A percentile compares a stretch with the other conserved stretches of the same genome.
Conservation (phyloP, 2,329 filamentous ascomycete species). For the Trichoderma sp. region DNA sequence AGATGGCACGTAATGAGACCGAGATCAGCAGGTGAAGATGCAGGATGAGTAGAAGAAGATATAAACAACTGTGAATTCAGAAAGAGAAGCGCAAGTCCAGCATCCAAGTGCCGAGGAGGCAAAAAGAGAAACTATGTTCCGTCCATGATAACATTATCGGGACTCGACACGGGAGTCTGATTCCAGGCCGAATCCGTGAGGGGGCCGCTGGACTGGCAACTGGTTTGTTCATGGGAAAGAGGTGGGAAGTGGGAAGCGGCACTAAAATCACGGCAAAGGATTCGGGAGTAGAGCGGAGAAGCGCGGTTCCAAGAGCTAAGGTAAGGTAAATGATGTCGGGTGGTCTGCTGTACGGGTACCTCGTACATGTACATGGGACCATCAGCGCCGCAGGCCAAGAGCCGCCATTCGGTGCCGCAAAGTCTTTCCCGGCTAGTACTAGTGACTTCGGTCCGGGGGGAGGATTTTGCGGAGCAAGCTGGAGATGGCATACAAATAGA, state of each 20-base stretch:
- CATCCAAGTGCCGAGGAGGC: neutral
- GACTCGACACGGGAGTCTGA: neutral
- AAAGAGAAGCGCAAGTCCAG: neutral
- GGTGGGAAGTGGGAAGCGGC: neutral
- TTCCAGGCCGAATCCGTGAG: neutral
- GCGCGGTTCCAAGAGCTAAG: neutral
- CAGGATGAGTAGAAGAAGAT: neutral
- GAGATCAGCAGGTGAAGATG: neutral
- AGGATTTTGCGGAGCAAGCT: neutral
- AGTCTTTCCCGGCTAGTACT: neutral
- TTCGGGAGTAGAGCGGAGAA: constrained; percentile 14
- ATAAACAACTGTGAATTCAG: neutral
- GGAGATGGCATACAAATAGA: neutral
- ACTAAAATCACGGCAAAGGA: constrained; percentile 22
- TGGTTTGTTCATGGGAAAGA: neutral
- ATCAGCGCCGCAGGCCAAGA: neutral
- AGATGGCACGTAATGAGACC: neutral
- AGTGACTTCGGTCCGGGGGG: neutral
- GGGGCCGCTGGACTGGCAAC: neutral
- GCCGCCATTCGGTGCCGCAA: neutral
- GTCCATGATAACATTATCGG: constrained; percentile 1
- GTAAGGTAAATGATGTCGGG: neutral
- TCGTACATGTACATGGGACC: neutral
- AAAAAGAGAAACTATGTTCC: neutral
- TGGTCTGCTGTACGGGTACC: neutral